Percentiles rank a stretch among this genome's conserved stretches.
Conservation (phyloP, 331 rosid species). For the Ulmus americana region DNA sequence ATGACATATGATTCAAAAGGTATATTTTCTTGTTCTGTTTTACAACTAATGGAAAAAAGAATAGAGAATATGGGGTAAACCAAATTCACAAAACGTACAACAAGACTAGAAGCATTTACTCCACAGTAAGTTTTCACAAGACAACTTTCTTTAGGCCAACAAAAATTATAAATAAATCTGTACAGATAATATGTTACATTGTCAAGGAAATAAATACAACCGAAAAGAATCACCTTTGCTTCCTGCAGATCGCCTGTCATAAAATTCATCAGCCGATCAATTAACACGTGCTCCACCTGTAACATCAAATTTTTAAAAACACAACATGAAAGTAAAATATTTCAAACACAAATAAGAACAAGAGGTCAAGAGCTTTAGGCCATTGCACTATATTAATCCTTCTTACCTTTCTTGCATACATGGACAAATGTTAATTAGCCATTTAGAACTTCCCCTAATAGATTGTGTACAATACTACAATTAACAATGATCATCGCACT, state of each 20-base stretch:
- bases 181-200: neutral
- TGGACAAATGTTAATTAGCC: neutral
- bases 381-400: neutral
- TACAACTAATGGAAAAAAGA: too few relatives aligned
- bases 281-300: slow-evolving; percentile 90
- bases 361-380: neutral
- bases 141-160: neutral
- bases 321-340: slow-evolving; percentile 15
- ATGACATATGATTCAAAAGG: too few relatives aligned
- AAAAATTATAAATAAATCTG: neutral
- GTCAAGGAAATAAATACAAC: neutral
- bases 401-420: neutral
- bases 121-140: neutral
- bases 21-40: too few relatives aligned
- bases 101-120: neutral
- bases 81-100: too few relatives aligned
- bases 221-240: slow-evolving; percentile 48
- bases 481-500: neutral
- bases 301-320: slow-evolving; percentile 27
- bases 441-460: neutral
- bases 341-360: neutral
- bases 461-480: neutral
- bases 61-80: too few relatives aligned
- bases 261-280: slow-evolving; percentile 71
- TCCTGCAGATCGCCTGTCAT: slow-evolving; percentile 71